A percentile compares a stretch with the other conserved stretches of the same genome.
Conservation (phyloP, 2,329 filamentous ascomycete species). For the Trichoderma pleuroti region DNA sequence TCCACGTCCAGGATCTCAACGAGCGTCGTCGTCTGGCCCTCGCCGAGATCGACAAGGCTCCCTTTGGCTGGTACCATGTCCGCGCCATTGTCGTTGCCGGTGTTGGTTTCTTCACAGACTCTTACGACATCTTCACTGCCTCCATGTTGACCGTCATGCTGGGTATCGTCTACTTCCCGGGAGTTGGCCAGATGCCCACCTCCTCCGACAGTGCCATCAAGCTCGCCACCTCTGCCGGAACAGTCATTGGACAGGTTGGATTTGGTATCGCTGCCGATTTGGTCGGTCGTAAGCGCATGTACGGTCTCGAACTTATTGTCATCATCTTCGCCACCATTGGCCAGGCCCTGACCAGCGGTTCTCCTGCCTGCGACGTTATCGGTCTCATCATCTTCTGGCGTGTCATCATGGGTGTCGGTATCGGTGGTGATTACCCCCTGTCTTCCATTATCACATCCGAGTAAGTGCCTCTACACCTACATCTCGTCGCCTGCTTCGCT, state of each 20-base stretch:
- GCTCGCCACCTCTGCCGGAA: conserved; percentile 77
- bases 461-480: conserved; percentile 36
- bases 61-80: conserved; percentile 82
- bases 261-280: conserved; percentile 78
- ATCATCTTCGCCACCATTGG: conserved; percentile 77
- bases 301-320: conserved; percentile 74
- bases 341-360: conserved; percentile 63
- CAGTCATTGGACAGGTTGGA: conserved; percentile 75
- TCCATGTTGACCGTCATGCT: conserved; percentile 71
- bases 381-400: conserved; percentile 77
- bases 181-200: conserved; percentile 57
- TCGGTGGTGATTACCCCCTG: conserved; percentile 66
- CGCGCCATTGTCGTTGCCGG: conserved; percentile 74
- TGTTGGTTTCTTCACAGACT: conserved; percentile 86
- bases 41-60: conserved; percentile 76
- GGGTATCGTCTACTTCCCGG: conserved; percentile 71
- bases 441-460: conserved; percentile 83
- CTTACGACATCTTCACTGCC: conserved; percentile 78
- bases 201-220: conserved; percentile 78
- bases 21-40: conserved; percentile 76
- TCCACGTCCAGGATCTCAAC: conserved; percentile 64
- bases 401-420: conserved; percentile 60
- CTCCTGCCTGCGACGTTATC: conserved; percentile 59
- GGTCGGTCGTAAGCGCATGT: conserved; percentile 67
- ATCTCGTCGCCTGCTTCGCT: neutral